phyloP scores from a whole-genome alignment of 306 rosid genomes.

The barrel medic (Medicago truncatula) region MtrunA17r5.0-ANR NC_053045.1:49176001-49176500 shows the following conservation, averaged over 20 bases:
- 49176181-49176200: too few species aligned
- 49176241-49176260: not conserved
- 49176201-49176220: too few species aligned
- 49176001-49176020: too few species aligned
- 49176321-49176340: slow-evolving; percentile 49
- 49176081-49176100: slow-evolving; percentile 77
- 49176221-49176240: too few species aligned
- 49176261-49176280: not conserved
- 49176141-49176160: slow-evolving; percentile 85
- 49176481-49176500: slow-evolving; percentile 54
- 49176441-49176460: slow-evolving; percentile 56
- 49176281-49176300: slow-evolving; percentile 47
- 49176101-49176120: slow-evolving; percentile 76
- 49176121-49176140: slow-evolving; percentile 74
- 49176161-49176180: slow-evolving; percentile 71
- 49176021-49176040: not conserved
- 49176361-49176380: slow-evolving; percentile 56
- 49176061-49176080: slow-evolving; percentile 92
- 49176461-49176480: slow-evolving; percentile 51
- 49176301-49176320: slow-evolving; percentile 43
- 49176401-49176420: slow-evolving; percentile 38
- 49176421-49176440: slow-evolving; percentile 43
- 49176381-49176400: slow-evolving; percentile 51
- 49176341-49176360: slow-evolving; percentile 58
- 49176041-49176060: slow-evolving; percentile 6